Conservation (phyloP, 345 rosid species). For the Clausena lansium region DNA sequence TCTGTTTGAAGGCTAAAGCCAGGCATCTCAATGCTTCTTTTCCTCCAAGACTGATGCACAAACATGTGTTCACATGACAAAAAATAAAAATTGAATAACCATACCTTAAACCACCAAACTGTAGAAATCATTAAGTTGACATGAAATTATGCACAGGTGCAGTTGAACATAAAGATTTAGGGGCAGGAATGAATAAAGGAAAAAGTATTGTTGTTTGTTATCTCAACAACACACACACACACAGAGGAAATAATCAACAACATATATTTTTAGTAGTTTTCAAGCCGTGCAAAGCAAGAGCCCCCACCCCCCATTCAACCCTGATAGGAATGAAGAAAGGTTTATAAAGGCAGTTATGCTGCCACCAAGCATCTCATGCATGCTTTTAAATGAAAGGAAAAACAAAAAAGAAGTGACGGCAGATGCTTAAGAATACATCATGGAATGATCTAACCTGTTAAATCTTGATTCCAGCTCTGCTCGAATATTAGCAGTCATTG, state of each 20-base stretch:
- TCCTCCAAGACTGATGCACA: slow-evolving; percentile 82
- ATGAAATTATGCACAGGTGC: background rate
- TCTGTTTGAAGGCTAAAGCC: slow-evolving; percentile 82
- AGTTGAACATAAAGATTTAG: background rate
- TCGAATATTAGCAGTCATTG: slow-evolving; percentile 60
- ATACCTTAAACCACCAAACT: background rate
- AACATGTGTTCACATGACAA: slow-evolving; percentile 21
- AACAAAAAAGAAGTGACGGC: background rate
- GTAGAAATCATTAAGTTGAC: background rate
- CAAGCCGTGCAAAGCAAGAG: background rate
- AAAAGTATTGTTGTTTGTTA: background rate
- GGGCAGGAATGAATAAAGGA: background rate
- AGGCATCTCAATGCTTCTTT: slow-evolving; percentile 91
- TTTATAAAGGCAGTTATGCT: background rate
- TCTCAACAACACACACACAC: background rate
- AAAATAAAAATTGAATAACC: background rate
- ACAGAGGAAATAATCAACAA: too few relatives aligned
- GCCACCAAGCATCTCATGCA: background rate
- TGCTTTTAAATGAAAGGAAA: background rate
- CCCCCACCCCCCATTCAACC: background rate
- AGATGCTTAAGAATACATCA: background rate
- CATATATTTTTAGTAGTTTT: background rate
- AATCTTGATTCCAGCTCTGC: slow-evolving; percentile 84
- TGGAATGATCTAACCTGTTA: slow-evolving; percentile 48
- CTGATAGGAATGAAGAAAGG: background rate